These are phyloP conservation scores for Hypoxylon lienhwacheense DNA, from an alignment of 495 filamentous ascomycete genomes.

Conservation along the genomic window DNA sequence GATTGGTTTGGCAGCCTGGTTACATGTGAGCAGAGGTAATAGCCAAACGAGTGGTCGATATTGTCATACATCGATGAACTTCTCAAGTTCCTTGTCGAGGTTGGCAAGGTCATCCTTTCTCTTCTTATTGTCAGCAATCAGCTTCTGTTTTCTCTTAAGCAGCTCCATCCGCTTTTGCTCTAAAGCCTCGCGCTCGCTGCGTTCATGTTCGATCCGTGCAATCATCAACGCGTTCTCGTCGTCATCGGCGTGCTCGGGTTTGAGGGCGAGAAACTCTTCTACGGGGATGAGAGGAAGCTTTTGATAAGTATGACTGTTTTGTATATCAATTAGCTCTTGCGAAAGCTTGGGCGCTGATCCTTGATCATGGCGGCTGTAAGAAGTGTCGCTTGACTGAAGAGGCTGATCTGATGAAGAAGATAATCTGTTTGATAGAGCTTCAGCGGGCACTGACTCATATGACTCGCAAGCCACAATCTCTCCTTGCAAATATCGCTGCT, in stretches of 20 bases:
- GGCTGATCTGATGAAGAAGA: neutral
- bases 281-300: slow-evolving; percentile 80
- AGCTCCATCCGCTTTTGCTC: slow-evolving; percentile 86
- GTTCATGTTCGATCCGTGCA: slow-evolving; percentile 89
- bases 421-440: neutral
- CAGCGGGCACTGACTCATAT: slow-evolving; percentile 73
- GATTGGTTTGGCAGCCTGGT: slow-evolving; percentile 79
- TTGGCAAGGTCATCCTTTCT: slow-evolving; percentile 88
- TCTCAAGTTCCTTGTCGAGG: slow-evolving; percentile 85
- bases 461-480: slow-evolving; percentile 90
- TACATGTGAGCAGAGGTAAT: slow-evolving; percentile 13
- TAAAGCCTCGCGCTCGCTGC: slow-evolving; percentile 78
- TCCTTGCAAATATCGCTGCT: slow-evolving; percentile 84
- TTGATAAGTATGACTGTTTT: slow-evolving; percentile 77
- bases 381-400: neutral
- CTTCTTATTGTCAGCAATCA: slow-evolving; percentile 94
- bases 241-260: slow-evolving; percentile 70
- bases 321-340: slow-evolving; percentile 34
- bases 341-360: slow-evolving; percentile 3
- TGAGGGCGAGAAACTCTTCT: slow-evolving; percentile 77
- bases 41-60: neutral
- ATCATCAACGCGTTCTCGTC: slow-evolving; percentile 83
- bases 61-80: slow-evolving; percentile 73
- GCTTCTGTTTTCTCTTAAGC: slow-evolving; percentile 83
- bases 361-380: slow-evolving; percentile 5